Evolutionary conservation across 2,329 filamentous ascomycete genomes (phyloP).

Genomic region (Aspergillus glaucus): DNA sequence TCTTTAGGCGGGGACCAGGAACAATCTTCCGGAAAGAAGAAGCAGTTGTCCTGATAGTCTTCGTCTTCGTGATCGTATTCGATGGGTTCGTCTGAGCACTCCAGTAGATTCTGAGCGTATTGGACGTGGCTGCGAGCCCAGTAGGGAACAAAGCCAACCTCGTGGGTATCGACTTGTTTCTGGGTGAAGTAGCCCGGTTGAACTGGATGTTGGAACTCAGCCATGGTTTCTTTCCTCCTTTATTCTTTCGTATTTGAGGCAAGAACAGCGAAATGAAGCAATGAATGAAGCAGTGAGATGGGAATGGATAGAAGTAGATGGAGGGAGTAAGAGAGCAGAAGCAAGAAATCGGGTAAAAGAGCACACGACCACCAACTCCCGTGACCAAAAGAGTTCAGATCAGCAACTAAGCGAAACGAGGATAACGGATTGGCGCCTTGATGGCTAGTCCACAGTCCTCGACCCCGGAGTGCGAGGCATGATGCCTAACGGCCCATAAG

Average conservation of each 20-base stretch:
- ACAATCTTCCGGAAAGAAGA: conserved; percentile 41
- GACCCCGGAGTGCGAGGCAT: background rate
- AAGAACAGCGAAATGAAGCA: background rate
- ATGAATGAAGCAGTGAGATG: background rate
- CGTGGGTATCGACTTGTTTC: conserved; percentile 8
- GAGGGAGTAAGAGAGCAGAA: background rate
- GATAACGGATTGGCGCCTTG: background rate
- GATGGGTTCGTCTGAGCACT: conserved; percentile 35
- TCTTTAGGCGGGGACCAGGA: conserved; percentile 32
- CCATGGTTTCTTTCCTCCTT: conserved; percentile 6
- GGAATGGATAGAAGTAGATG: background rate
- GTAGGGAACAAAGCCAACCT: conserved; percentile 27
- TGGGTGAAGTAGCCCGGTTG: conserved; percentile 8
- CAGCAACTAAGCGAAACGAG: background rate
- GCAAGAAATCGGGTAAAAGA: background rate
- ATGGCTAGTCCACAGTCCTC: background rate
- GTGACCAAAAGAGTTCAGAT: background rate
- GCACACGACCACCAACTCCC: background rate
- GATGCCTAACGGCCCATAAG: background rate
- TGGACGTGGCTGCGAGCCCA: conserved; percentile 34
- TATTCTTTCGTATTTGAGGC: background rate
- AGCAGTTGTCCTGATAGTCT: conserved; percentile 37
- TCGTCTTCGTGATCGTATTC: conserved; percentile 39
- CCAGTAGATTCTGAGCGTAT: conserved; percentile 35
- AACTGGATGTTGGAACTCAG: conserved; percentile 20